Base-by-base conservation (phyloP, 768 basidiomycete genomes). In the Ramaria sp. region DNA sequence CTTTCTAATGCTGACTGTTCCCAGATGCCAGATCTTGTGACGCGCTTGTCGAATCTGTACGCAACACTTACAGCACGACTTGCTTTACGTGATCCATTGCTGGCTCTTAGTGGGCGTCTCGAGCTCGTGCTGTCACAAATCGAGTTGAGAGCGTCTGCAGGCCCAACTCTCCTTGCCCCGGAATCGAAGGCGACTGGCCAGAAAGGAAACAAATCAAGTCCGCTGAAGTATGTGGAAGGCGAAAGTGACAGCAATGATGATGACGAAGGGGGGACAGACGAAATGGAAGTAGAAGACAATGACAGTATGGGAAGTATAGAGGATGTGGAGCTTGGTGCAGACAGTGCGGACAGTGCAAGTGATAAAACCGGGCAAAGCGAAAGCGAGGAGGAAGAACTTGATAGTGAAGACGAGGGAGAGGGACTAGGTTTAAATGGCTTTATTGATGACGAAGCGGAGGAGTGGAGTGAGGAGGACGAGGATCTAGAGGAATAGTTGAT, bases 51-150 rank as follows among this genome's bases (percentile, higher is more conserved):
- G 2, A 83, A 83, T 4, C 77, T 99, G 20, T 91, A 95, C 70
- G 73, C 86, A 19, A 85, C 86, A 5, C 75, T 99, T 41, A 82
- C 86, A 2, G 77, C 85, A 33, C 82, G 96, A 20, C 72, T 96
- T 34, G 76, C 84, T 24, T 72, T 97, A 47, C 54, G 55, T 33
- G 86, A 91, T 60, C 88, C 84, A 57, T 75, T 99, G 19, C 75
- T 94, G 10, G 82, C 88, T 1, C 75, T 99, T 42, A 88, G 83
- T 59, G 96, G 96, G 27, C 82, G 91, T 57, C 76, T 98, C 30
- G 95, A 97, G 66, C 88, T 93, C 75, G 90, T 96, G 22, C 77
- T 97, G 50, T 87, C 91, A 0, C 96, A 98, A 67, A 88, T 97
- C 55, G 89, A 94, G 67, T 78, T 93, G 72, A 82, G 94, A 20